Evolutionary conservation across 2,329 filamentous ascomycete species (phyloP), one percentile per base, ranked within the genome.

Genomic region (Kalaharituber pfeilii): DNA sequence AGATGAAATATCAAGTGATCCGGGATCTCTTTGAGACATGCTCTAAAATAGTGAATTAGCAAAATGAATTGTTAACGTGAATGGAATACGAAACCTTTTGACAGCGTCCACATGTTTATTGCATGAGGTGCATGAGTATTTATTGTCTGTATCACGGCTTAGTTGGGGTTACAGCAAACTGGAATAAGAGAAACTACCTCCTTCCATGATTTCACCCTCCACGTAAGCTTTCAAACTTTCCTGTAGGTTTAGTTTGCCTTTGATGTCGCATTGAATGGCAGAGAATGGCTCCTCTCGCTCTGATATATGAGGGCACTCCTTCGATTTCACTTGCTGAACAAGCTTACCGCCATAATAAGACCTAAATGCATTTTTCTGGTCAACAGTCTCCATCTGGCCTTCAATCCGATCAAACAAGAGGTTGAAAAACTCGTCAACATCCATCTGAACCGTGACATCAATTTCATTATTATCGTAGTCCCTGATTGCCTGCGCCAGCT

Each of bases 351-450:
- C 87, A 65, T 91, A 98, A 64, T 96, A 91, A 0, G 81, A 81
- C 50, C 84, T 78, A 60, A 98, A 82, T 22, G 69, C 71, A 59
- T 78, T 80, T 67, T 85, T 94, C 29, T 79, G 78, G n/a, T 79
- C 74, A 1, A 73, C 68, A 8, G 76, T 75, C 18, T 76, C 68
- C 60, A 96, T 79, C 64, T 94, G 86, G 7, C 79, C 77, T 66
- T 98, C 93, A 77, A 87, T 87, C 25, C 87, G 79, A 67, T 94
- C 87, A 63, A 96, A 91, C 0, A 98, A 75, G 3, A 94, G 75
- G 64, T 91, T 94, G 71, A 93, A 96, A 66, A 96, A 98, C 66
- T 95, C 88, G 62, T 96, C 91, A 4, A 95, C 91, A 66, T 98
- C 91, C 86, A 98, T 96, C 67, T 98, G 91, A 56, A 84, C 79